These are phyloP conservation scores for Nicotiana obtusifolia DNA, from an alignment of 257 asterid genomes.

Conservation along the genomic window DNA sequence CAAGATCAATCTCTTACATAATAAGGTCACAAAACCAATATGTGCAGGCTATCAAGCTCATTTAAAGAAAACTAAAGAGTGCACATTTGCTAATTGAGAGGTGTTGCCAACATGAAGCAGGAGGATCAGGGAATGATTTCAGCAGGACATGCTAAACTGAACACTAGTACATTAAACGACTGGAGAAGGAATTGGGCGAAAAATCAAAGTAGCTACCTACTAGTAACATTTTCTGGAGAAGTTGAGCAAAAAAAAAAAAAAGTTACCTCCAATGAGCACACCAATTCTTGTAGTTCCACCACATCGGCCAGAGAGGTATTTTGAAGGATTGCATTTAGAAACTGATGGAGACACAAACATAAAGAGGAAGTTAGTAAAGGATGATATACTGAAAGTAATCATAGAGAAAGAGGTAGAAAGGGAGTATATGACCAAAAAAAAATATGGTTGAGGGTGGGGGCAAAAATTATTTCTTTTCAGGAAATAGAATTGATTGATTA, in stretches of 20 bases:
- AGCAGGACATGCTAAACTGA: background rate
- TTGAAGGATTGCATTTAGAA: conserved; percentile 31
- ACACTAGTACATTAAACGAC: background rate
- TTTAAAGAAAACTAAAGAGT: background rate
- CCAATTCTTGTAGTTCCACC: conserved; percentile 38
- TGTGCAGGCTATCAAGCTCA: background rate
- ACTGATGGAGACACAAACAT: conserved; percentile 30
- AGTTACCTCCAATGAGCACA: conserved; percentile 66
- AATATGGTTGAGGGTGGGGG: background rate
- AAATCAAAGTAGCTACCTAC: too few relatives aligned
- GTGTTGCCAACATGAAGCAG: background rate
- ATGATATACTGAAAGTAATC: background rate
- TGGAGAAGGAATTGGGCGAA: background rate
- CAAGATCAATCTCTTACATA: background rate
- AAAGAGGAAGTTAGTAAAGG: conserved; percentile 10
- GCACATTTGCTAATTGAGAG: background rate
- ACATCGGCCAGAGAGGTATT: conserved; percentile 38
- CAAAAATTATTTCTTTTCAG: background rate
- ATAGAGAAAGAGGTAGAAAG: background rate
- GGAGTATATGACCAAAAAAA: background rate
- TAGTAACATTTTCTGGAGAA: background rate
- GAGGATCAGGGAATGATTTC: background rate
- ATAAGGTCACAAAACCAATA: background rate
- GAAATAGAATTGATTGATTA: background rate
- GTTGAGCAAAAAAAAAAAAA: background rate